Conservation (phyloP, 768 basidiomycete species). For the Phaeolepiota aurea region DNA sequence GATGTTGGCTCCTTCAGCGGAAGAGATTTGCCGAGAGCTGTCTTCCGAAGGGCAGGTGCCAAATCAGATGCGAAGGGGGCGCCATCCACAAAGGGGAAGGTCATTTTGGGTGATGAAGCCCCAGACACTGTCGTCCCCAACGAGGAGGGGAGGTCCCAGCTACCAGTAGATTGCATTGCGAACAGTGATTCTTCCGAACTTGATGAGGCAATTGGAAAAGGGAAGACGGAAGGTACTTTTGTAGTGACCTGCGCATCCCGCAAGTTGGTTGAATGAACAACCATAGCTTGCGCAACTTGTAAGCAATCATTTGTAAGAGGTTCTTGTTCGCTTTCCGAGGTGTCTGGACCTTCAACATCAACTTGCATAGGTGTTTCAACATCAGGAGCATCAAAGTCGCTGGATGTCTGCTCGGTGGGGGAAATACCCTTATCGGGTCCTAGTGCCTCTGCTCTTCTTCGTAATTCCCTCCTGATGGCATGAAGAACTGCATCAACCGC, state of each 20-base stretch:
- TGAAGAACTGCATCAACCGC: slow-evolving; percentile 83
- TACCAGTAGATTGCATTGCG: slow-evolving; percentile 9
- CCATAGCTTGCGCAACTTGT: not conserved
- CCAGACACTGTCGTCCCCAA: slow-evolving; percentile 17
- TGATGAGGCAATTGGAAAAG: slow-evolving; percentile 7
- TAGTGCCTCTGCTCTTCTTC: slow-evolving; percentile 9
- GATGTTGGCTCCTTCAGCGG: not conserved
- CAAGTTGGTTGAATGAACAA: not conserved
- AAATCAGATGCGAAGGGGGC: too few relatives aligned
- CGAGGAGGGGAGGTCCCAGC: slow-evolving; percentile 15
- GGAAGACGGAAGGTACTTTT: not conserved
- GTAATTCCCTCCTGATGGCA: slow-evolving; percentile 55
- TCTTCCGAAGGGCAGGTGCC: too few relatives aligned
- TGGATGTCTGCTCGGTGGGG: too few relatives aligned
- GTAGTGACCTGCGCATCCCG: too few relatives aligned
- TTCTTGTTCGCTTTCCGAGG: slow-evolving; percentile 7
- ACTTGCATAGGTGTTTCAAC: slow-evolving; percentile 15
- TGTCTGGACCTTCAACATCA: slow-evolving; percentile 10
- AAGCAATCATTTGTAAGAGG: too few relatives aligned
- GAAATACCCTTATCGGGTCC: not conserved
- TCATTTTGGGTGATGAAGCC: slow-evolving; percentile 14
- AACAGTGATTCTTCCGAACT: slow-evolving; percentile 12
- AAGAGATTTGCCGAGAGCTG: too few relatives aligned
- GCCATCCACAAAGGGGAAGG: slow-evolving; percentile 3
- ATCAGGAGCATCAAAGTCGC: not conserved